Base-by-base conservation (phyloP, 495 filamentous ascomycete species). In the Penicillium maclennaniae region DNA sequence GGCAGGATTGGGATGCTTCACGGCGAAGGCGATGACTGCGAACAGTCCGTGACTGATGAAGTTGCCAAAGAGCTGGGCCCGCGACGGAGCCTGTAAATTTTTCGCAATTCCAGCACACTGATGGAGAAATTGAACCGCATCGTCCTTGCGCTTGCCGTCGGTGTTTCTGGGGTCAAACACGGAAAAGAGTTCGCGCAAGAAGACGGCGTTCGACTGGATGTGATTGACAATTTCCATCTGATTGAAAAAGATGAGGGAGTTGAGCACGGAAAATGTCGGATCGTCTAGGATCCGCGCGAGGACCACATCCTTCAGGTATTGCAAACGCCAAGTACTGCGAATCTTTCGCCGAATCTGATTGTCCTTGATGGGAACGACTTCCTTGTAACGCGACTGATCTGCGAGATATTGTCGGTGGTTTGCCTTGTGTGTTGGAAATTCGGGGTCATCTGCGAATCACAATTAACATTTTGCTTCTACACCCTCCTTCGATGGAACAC, bases 281-380 rank as follows among this genome's bases (percentile, higher is more conserved):
- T 98, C 93, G 69, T 98, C 93, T 38, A 98, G 79, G 53, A 97
- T 97, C 43, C 93, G 85, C 21, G 93, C 93, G 39, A 98, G 80
- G 6, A 98, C 93, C 46, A 98, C 93, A 60, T 98, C 93, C 69
- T 97, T 98, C n/a, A 98, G 76, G 66, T 98, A 98, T 63, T 95
- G 93, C 17, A 98, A 72, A 46, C 93, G 89, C 75, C 95, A 98
- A 1, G 93, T 97, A 67, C 87, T 86, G 59, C 96, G 91, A 34
- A 98, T 98, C 76, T 97, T 97, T 61, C 83, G 86, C 57, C 83
- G 83, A 52, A 97, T 88, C 15, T 80, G 67, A 12, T 80, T 76
- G 51, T 96, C 89, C 58, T 89, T 85, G 52, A 97, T 96, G 40
- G 81, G 87, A 9, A 98, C 91, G 20, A 98, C 95, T 75, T 98